phyloP scores from a whole-genome alignment of 2,329 filamentous ascomycete species.

The Domatiomyces catenatus region DNA sequence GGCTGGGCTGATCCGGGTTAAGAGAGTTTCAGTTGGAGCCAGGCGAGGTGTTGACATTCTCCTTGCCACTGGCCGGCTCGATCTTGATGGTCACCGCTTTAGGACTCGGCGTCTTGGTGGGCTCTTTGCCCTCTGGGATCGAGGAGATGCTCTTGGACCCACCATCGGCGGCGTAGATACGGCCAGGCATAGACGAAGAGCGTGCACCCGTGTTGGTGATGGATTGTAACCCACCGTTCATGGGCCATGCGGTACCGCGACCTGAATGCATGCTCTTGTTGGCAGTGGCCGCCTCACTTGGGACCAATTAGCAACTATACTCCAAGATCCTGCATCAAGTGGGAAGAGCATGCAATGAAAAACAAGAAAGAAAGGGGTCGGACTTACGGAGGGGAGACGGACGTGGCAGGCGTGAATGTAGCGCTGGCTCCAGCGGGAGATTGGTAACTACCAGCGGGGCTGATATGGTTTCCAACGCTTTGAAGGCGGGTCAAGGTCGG shows the following conservation, averaged over 20 bases:
- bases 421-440: constrained; percentile 28
- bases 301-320: constrained; percentile 18
- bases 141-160: constrained; percentile 25
- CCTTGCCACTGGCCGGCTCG: constrained; percentile 26
- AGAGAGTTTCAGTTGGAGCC: background rate
- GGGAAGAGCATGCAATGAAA: background rate
- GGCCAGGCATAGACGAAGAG: constrained; percentile 1
- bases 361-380: constrained; percentile 2
- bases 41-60: constrained; percentile 14
- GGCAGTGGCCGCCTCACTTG: constrained; percentile 24
- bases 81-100: constrained; percentile 25
- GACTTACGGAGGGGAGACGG: constrained; percentile 34
- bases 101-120: constrained; percentile 26
- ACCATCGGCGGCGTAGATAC: constrained; percentile 21
- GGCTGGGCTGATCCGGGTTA: background rate
- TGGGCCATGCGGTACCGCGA: constrained; percentile 23
- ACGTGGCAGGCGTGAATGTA: constrained; percentile 33
- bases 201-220: constrained; percentile 22
- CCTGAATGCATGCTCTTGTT: constrained; percentile 24
- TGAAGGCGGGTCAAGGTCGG: constrained; percentile 28
- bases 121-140: constrained; percentile 19
- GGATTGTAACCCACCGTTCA: constrained; percentile 23
- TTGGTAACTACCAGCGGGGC: constrained; percentile 28
- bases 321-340: background rate
- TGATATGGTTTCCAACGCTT: constrained; percentile 26